These are phyloP conservation scores for Globisporangium okanoganense DNA, from an alignment of 352 stramenopile genomes.

Conservation along the genomic window DNA sequence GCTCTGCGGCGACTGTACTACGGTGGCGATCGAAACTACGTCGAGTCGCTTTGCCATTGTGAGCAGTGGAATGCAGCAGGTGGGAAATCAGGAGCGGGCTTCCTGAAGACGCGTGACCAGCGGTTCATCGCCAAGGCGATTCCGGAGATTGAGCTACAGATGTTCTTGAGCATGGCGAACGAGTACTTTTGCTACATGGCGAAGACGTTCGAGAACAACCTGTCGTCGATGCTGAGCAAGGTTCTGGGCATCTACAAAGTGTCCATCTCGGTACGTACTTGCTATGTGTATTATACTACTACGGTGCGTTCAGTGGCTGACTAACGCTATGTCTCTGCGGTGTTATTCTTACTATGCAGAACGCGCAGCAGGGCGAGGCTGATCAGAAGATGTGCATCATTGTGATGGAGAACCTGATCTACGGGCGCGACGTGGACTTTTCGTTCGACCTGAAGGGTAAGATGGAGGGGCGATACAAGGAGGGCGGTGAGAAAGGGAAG, in stretches of 20 bases:
- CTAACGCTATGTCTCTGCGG: neutral
- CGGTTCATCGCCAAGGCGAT: slow-evolving; percentile 88
- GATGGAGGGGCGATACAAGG: slow-evolving; percentile 80
- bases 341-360: slow-evolving; percentile 1
- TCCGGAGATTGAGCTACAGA: slow-evolving; percentile 81
- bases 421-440: slow-evolving; percentile 81
- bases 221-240: slow-evolving; percentile 87
- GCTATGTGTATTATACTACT: neutral
- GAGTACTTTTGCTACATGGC: slow-evolving; percentile 90
- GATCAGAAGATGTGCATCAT: slow-evolving; percentile 85
- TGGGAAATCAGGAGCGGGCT: slow-evolving; percentile 83
- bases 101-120: slow-evolving; percentile 84
- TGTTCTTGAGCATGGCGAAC: slow-evolving; percentile 89
- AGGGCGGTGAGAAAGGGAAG: slow-evolving; percentile 19
- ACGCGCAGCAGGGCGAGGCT: slow-evolving; percentile 35
- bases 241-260: slow-evolving; percentile 87
- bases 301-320: neutral
- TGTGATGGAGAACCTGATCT: slow-evolving; percentile 88
- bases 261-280: slow-evolving; percentile 48
- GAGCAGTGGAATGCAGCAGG: slow-evolving; percentile 83
- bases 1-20: slow-evolving; percentile 81
- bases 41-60: slow-evolving; percentile 84
- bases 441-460: slow-evolving; percentile 89
- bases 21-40: slow-evolving; percentile 79
- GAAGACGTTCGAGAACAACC: slow-evolving; percentile 82